A percentile compares a stretch with the other conserved stretches of the same genome.
Conservation (phyloP, 768 basidiomycete species). For the Pisolithus sp. region DNA sequence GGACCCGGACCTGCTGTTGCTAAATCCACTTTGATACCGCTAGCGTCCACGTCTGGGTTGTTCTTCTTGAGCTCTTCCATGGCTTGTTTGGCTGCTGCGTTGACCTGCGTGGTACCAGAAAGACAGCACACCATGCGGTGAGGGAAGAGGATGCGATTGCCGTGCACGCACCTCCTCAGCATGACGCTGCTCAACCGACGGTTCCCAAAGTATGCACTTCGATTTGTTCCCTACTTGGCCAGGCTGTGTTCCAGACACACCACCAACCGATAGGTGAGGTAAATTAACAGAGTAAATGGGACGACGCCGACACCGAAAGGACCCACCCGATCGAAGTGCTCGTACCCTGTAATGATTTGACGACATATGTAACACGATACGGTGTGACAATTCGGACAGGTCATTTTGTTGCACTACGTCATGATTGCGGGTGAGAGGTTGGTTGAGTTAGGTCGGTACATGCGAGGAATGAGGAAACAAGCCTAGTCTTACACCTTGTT, state of each 20-base stretch:
- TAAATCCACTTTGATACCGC: slow-evolving; percentile 58
- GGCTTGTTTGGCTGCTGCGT: slow-evolving; percentile 59
- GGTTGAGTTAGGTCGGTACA: not conserved
- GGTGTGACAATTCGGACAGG: slow-evolving; percentile 63
- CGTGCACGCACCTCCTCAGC: slow-evolving; percentile 47
- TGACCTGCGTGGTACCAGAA: slow-evolving; percentile 42
- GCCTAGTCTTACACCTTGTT: slow-evolving; percentile 53
- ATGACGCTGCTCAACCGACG: slow-evolving; percentile 52
- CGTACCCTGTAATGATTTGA: slow-evolving; percentile 63
- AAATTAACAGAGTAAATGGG: no score
- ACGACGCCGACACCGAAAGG: no score
- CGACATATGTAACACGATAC: slow-evolving; percentile 84
- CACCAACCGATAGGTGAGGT: no score
- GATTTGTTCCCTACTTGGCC: no score
- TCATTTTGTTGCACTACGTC: slow-evolving; percentile 87
- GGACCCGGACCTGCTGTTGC: slow-evolving; percentile 26
- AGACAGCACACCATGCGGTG: not conserved
- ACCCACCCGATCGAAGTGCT: slow-evolving; percentile 60
- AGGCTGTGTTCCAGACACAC: no score
- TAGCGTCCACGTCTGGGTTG: slow-evolving; percentile 58
- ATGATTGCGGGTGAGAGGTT: not conserved
- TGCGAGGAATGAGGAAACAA: not conserved
- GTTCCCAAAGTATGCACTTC: slow-evolving; percentile 67
- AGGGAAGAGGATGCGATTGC: not conserved
- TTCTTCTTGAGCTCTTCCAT: slow-evolving; percentile 52